phyloP scores from a whole-genome alignment of 2,329 filamentous ascomycete species.

The Pseudopyrenochaeta lycopersici region DNA sequence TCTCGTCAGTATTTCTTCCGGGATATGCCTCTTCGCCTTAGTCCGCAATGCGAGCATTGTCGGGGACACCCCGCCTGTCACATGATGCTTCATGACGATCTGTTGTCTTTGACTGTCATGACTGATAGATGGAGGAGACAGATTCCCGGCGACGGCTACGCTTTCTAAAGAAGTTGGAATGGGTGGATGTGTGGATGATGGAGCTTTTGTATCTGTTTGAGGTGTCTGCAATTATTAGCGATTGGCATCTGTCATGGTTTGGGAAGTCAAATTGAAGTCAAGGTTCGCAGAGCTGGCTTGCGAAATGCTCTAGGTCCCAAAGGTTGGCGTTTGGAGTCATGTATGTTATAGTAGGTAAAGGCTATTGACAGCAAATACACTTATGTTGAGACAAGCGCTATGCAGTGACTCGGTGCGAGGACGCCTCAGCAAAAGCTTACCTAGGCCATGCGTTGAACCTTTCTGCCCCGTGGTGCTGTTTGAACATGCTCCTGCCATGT shows the following conservation, averaged over 20 bases:
- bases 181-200: background rate
- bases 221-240: background rate
- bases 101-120: conserved; percentile 7
- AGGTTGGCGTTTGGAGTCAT: background rate
- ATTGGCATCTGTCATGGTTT: background rate
- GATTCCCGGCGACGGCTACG: background rate
- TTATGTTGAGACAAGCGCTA: background rate
- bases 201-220: background rate
- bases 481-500: background rate
- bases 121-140: conserved; percentile 1
- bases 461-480: background rate
- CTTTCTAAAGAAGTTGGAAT: background rate
- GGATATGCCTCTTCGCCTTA: conserved; percentile 37
- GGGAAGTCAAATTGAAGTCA: background rate
- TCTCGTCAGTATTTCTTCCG: conserved; percentile 33
- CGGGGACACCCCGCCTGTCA: conserved; percentile 34
- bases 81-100: conserved; percentile 28
- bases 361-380: background rate
- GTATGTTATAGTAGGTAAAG: background rate
- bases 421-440: background rate
- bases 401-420: background rate
- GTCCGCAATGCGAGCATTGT: conserved; percentile 39
- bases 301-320: background rate
- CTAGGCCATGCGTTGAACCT: background rate
- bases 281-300: background rate